These are phyloP conservation scores for Brassica cretica DNA, from an alignment of 345 rosid species.

Conservation along the genomic window DNA sequence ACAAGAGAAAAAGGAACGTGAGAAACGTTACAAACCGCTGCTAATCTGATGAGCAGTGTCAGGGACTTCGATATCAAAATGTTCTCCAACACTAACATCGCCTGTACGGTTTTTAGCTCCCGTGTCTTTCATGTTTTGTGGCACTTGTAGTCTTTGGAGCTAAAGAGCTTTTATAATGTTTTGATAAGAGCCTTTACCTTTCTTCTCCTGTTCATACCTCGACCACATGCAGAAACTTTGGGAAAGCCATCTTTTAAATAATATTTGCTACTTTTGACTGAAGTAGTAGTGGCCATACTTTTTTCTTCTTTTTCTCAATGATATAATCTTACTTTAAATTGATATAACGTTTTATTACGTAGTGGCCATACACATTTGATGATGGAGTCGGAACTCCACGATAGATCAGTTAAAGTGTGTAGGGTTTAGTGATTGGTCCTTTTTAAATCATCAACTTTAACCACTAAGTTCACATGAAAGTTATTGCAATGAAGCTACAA, in stretches of 20 bases:
- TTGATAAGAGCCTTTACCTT: slow-evolving; percentile 1
- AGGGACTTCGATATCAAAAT: neutral
- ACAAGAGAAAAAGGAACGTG: neutral
- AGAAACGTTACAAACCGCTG: slow-evolving; percentile 8
- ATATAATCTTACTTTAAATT: neutral
- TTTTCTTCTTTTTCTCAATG: neutral
- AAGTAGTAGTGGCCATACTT: neutral
- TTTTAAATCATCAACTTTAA: neutral
- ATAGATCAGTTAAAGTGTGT: neutral
- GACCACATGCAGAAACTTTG: slow-evolving; percentile 2
- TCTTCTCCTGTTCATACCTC: neutral
- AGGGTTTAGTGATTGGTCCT: neutral
- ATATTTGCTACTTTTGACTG: neutral
- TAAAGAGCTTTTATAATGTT: slow-evolving; percentile 7
- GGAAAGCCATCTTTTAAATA: slow-evolving; percentile 4
- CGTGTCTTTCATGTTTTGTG: neutral
- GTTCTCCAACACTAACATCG: neutral
- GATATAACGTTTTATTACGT: slow-evolving; percentile 2
- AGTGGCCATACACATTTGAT: neutral
- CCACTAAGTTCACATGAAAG: slow-evolving; percentile 4
- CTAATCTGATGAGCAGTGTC: slow-evolving; percentile 21
- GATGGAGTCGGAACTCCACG: neutral
- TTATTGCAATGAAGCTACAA: slow-evolving; percentile 49
- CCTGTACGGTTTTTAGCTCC: neutral
- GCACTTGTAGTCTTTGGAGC: neutral